Conservation (phyloP, 2,329 filamentous ascomycete species). For the Stachybotrys chlorohalonatus region DNA sequence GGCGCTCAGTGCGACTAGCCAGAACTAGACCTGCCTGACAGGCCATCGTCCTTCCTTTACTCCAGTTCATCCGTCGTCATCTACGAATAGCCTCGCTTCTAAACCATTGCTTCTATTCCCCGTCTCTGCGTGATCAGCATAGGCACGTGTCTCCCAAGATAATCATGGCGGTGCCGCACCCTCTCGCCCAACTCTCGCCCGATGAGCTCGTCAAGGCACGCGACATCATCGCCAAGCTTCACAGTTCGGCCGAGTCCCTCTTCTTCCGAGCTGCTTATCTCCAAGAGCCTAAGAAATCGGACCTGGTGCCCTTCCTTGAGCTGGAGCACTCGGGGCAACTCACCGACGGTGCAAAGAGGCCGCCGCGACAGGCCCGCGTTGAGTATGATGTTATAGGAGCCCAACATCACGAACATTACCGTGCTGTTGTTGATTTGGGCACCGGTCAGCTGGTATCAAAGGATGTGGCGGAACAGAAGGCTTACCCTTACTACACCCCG, state of each 20-base stretch:
- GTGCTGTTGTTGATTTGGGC: conserved; percentile 28
- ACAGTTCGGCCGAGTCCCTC: conserved; percentile 12
- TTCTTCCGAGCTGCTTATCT: conserved; percentile 52
- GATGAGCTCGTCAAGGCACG: conserved; percentile 41
- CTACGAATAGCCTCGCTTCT: not conserved
- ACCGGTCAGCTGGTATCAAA: conserved; percentile 18
- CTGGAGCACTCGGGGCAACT: conserved; percentile 47
- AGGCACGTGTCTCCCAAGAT: not conserved
- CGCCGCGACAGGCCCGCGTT: conserved; percentile 37
- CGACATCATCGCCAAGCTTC: conserved; percentile 29
- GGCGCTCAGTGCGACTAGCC: too few species aligned
- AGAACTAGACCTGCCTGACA: too few species aligned
- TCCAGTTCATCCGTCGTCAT: not conserved
- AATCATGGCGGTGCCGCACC: conserved; percentile 19
- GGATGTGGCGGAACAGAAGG: conserved; percentile 12
- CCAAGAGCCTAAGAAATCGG: conserved; percentile 51
- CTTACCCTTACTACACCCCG: conserved; percentile 27
- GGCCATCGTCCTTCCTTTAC: not conserved
- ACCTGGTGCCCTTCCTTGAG: conserved; percentile 50
- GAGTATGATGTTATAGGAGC: conserved; percentile 31
- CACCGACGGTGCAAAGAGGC: conserved; percentile 29
- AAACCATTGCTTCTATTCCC: too few species aligned
- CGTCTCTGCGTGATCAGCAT: too few species aligned
- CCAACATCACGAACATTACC: conserved; percentile 21
- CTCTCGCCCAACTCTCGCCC: conserved; percentile 38